These are phyloP conservation scores for Pythium biforme DNA, from an alignment of 352 stramenopile genomes.

Conservation along the genomic window DNA sequence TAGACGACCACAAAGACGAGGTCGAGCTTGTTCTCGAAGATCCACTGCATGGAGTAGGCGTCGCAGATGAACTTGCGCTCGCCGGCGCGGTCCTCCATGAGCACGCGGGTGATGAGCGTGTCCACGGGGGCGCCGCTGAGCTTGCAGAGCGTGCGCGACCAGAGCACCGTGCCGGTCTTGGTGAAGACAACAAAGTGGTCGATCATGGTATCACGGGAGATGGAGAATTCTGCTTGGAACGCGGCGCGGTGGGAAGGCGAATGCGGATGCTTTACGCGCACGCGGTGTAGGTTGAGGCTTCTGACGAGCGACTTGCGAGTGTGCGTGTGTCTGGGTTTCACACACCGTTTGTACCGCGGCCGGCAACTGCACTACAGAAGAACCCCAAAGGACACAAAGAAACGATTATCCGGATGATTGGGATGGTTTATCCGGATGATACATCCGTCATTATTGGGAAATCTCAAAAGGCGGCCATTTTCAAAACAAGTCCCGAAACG, in stretches of 20 bases:
- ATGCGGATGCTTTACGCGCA: background rate
- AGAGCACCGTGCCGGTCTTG: constrained; percentile 89
- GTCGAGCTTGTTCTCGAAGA: constrained; percentile 91
- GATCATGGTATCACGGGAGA: constrained; percentile 61
- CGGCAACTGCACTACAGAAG: background rate
- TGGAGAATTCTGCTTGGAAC: background rate
- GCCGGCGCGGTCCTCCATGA: constrained; percentile 88
- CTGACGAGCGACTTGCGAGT: too few species aligned
- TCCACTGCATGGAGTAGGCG: constrained; percentile 89
- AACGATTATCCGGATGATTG: constrained; percentile 22
- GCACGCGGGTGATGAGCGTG: constrained; percentile 85
- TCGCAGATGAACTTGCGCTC: constrained; percentile 86
- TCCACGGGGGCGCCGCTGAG: constrained; percentile 85
- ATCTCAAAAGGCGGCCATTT: too few species aligned
- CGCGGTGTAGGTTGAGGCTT: background rate
- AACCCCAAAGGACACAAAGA: constrained; percentile 22
- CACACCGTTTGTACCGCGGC: background rate
- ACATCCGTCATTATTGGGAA: too few species aligned
- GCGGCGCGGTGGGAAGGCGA: background rate
- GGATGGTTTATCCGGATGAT: constrained; percentile 3
- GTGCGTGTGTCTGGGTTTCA: background rate
- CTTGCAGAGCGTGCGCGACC: constrained; percentile 87
- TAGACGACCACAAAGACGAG: constrained; percentile 92
- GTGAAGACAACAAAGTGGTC: constrained; percentile 93
- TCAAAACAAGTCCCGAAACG: too few species aligned